phyloP scores from a whole-genome alignment of 495 filamentous ascomycete species.

The Penicillium roqueforti region DNA sequence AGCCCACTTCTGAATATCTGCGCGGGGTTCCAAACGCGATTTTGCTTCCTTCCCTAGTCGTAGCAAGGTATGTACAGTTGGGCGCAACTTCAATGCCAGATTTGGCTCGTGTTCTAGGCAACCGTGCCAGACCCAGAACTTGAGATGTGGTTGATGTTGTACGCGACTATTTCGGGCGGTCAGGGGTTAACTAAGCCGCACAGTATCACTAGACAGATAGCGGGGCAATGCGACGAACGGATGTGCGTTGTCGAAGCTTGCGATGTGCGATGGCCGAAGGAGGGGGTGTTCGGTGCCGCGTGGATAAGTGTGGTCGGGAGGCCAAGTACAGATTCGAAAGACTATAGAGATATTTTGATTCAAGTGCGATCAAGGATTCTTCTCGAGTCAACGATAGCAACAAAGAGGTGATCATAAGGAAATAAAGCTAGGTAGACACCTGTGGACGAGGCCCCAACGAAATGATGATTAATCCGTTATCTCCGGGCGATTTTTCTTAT shows the following conservation, averaged over 20 bases:
- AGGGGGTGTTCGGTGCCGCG: conserved; percentile 1
- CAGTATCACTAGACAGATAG: not conserved
- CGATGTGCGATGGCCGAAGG: not conserved
- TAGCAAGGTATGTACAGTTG: not conserved
- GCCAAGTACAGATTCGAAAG: not conserved
- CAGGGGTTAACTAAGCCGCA: not conserved
- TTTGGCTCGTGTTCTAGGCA: not conserved
- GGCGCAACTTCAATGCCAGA: not conserved
- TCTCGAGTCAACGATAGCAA: not conserved
- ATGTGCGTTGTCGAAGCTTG: conserved; percentile 3
- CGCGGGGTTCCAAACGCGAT: not conserved
- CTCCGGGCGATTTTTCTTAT: conserved; percentile 9
- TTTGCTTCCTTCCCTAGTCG: not conserved
- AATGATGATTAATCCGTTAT: conserved; percentile 15
- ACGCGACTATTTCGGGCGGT: not conserved
- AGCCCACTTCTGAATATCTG: not conserved
- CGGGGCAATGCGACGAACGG: not conserved
- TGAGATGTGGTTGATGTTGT: not conserved
- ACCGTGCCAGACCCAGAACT: not conserved
- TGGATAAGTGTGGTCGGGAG: not conserved
- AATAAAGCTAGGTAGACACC: not conserved
- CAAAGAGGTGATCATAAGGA: not conserved
- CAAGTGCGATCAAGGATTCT: not conserved
- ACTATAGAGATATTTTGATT: too few relatives aligned
- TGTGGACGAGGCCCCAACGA: not conserved